Evolutionary conservation across 2,329 filamentous ascomycete genomes (phyloP), one percentile per base, ranked within the genome.

Genomic region (Venturia aucupariae): DNA sequence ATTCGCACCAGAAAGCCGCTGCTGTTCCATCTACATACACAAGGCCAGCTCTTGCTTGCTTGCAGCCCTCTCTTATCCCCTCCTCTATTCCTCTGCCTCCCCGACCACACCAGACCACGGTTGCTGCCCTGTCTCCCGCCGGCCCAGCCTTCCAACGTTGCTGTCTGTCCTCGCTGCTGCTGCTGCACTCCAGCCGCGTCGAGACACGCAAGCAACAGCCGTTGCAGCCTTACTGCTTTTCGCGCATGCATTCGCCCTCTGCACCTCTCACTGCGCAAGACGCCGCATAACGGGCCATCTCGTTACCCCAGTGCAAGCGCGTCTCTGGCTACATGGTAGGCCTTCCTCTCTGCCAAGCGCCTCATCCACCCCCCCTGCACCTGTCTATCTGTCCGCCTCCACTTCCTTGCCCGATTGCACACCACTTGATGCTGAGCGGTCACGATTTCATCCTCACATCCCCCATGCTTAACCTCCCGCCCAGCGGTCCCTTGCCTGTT

Each of bases 271-370:
- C 70, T 71, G 73, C 73, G 72, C 72, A 61, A 71, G 65, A 67
- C 67, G 72, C 72, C 74, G 70, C 73, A 71, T 69, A 71, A 65
- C 60, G 59, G 64, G 65, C 64, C 44, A 48, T 65, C 66, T 64
- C 66, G 67, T 67, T 66, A 70, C 72, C 73, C 74, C 73, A 73
- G 72, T 72, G 68, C 68, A 62, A 67, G 70, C 73, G 71, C 72
- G 69, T 69, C 67, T 67, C 67, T 69, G 70, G 69, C 73, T 73
- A 76, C 75, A 77, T 77, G 75, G 75, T 77, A 76, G 73, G 75
- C 73, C 73, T 71, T 71, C 70, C 71, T 66, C 72, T 71, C 71
- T 71, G 70, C 66, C 55, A 60, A 64, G 55, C 63, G 46, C 66
- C 66, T 61, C 67, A n/a, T n/a, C n/a, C n/a, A n/a, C 67, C 69